Evolutionary conservation across 768 basidiomycete species (phyloP).

Genomic region (Leccinellum albellum): DNA sequence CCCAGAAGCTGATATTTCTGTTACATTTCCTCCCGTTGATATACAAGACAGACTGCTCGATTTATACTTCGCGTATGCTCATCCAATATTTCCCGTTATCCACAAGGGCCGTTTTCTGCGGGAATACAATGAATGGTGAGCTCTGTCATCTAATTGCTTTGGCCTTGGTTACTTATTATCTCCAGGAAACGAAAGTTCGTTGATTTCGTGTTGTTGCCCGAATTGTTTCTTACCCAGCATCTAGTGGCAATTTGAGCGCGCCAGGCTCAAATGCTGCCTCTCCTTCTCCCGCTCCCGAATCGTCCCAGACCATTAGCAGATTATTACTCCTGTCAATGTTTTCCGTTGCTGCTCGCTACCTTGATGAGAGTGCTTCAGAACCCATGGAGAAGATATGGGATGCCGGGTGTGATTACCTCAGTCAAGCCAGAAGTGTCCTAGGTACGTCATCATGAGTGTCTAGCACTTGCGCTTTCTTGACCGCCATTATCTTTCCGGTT

Average conservation of each 20-base stretch:
- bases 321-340: conserved; percentile 78
- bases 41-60: conserved; percentile 67
- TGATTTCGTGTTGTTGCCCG: neutral
- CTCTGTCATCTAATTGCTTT: neutral
- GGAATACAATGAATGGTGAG: conserved; percentile 56
- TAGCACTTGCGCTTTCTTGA: neutral
- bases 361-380: conserved; percentile 44
- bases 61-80: conserved; percentile 79
- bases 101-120: conserved; percentile 66
- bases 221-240: conserved; percentile 20
- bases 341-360: conserved; percentile 73
- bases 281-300: conserved; percentile 34
- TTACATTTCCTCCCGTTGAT: conserved; percentile 55
- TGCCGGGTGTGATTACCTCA: conserved; percentile 61
- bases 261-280: conserved; percentile 11
- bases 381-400: conserved; percentile 63
- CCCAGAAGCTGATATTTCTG: conserved; percentile 41
- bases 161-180: conserved; percentile 1
- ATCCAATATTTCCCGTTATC: conserved; percentile 81
- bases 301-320: conserved; percentile 61
- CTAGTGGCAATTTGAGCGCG: conserved; percentile 36
- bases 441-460: conserved; percentile 39
- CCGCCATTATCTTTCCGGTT: conserved; percentile 7
- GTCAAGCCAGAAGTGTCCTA: conserved; percentile 58
- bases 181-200: conserved; percentile 28